Evolutionary conservation across 345 rosid species (phyloP).

Genomic region (Lumnitzera racemosa): DNA sequence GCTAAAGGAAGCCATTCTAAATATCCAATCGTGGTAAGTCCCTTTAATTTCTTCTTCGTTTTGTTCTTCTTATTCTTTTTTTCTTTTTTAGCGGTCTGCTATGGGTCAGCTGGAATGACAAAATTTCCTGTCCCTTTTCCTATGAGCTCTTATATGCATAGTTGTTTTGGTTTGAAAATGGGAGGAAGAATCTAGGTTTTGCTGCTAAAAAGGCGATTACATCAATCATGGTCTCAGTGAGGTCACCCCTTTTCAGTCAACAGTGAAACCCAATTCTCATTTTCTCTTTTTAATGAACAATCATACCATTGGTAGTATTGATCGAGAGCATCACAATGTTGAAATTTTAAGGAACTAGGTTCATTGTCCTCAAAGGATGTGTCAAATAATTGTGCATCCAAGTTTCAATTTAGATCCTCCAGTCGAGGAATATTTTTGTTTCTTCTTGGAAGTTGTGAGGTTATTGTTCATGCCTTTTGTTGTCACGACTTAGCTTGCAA

Average conservation of each 20-base stretch:
- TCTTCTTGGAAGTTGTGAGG: constrained; percentile 53
- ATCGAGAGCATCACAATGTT: constrained; percentile 18
- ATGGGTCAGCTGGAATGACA: too few species aligned
- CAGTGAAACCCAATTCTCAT: constrained; percentile 38
- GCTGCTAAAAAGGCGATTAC: constrained; percentile 1
- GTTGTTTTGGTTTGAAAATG: too few species aligned
- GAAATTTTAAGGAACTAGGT: constrained; percentile 32
- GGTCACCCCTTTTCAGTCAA: constrained; percentile 30
- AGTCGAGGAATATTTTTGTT: constrained; percentile 72
- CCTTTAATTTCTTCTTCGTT: too few species aligned
- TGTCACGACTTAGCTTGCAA: constrained; percentile 26
- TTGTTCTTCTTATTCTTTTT: too few species aligned
- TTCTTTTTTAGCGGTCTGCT: too few species aligned
- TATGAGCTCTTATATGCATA: too few species aligned
- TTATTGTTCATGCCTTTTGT: constrained; percentile 83
- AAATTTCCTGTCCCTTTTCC: too few species aligned
- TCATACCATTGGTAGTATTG: constrained; percentile 27
- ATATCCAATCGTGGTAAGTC: too few species aligned
- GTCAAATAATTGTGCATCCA: constrained; percentile 29
- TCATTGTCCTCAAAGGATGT: constrained; percentile 17
- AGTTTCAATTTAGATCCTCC: constrained; percentile 48
- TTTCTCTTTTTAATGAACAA: constrained; percentile 29
- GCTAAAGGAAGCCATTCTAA: too few species aligned
- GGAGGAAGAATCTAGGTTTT: constrained; percentile 19
- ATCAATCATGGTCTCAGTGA: constrained; percentile 56